A percentile compares a stretch with the other conserved stretches of the same genome.
Conservation (phyloP, 2,329 filamentous ascomycete species). For the Aspergillus unguis region DNA sequence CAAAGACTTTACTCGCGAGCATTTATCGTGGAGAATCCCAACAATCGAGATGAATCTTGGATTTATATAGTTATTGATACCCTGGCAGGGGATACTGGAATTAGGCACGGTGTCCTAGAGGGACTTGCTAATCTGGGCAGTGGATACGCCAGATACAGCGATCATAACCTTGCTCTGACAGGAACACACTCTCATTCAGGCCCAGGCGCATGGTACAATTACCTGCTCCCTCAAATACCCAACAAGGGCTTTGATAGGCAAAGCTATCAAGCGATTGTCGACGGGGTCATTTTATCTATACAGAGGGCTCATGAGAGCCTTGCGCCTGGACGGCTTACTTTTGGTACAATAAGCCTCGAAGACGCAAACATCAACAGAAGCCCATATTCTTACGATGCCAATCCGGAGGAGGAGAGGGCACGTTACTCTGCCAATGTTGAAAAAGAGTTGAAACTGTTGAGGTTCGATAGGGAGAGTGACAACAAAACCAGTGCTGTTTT, state of each 20-base stretch:
- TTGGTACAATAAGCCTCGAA: constrained; percentile 66
- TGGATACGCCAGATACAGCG: constrained; percentile 70
- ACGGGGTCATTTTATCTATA: constrained; percentile 79
- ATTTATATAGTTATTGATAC: constrained; percentile 86
- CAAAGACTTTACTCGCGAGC: constrained; percentile 86
- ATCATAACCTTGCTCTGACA: constrained; percentile 81
- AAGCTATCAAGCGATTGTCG: constrained; percentile 84
- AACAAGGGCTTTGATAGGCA: constrained; percentile 81
- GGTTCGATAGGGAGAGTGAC: constrained; percentile 71
- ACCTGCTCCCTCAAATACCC: constrained; percentile 86
- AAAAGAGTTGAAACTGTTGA: constrained; percentile 75
- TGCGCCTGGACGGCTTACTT: constrained; percentile 65
- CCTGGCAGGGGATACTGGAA: constrained; percentile 81
- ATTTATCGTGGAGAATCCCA: constrained; percentile 75
- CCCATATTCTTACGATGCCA: constrained; percentile 80
- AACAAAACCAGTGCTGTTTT: constrained; percentile 74
- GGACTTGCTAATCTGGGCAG: constrained; percentile 66
- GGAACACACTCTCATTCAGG: constrained; percentile 93
- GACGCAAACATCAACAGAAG: constrained; percentile 88
- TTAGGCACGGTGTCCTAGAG: constrained; percentile 81
- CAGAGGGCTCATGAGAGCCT: constrained; percentile 72
- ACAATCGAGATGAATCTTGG: constrained; percentile 67
- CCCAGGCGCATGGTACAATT: constrained; percentile 91
- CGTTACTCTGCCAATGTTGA: constrained; percentile 66
- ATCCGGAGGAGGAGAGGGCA: constrained; percentile 71